Evolutionary conservation across 1,284 basidiomycete genomes (phyloP), one percentile per base, ranked within the genome.

Genomic region (Boletus subluridellus): DNA sequence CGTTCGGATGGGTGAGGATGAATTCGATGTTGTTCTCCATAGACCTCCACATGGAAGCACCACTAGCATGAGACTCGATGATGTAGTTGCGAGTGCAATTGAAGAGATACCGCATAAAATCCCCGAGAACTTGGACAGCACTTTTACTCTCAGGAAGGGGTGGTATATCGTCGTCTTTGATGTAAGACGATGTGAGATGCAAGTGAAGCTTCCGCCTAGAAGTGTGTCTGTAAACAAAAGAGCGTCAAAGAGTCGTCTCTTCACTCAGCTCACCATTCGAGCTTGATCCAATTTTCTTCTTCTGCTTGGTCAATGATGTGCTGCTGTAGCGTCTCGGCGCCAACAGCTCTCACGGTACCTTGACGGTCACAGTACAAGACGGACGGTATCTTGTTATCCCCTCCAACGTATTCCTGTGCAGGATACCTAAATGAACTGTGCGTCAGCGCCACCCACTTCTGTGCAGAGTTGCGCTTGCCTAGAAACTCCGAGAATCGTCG

Each of bases 151-250:
- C 58, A 0, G 84, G 83, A 1, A 86, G 73, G 3, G 78, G 73
- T 0, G 77, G 78, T 10, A 83, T 70, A 7, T 74, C 64, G 1
- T 61, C 52, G 35, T 66, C 55, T 17, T 61, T 65, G 52, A 69
- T 66, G 49, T 67, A 64, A 34, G 62, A 58, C 30, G 62, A 60
- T 50, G 58, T 60, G n/a, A n/a, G n/a, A n/a, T 79, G 77, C 15
- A 86, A 66, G 60, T 83, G 77, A 1, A 86, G 71, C 61, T 85
- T 85, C 74, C 84, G 85, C 84, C 83, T 85, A 24, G 28, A 7
- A 34, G 0, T 9, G 12, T 51, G 34, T 11, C 26, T 26, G 39
- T 67, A 6, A 60, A 37, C n/a, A 38, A 46, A 47, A 12, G 8
- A 3, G 15, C 9, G 24, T 34, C 5, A n/a, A 15, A 12, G 11